Percentiles rank a stretch among this genome's conserved stretches.
phyloP scores from a whole-genome alignment of 805 yeast species.

The Nakazawaea wyomingensis region DNA sequence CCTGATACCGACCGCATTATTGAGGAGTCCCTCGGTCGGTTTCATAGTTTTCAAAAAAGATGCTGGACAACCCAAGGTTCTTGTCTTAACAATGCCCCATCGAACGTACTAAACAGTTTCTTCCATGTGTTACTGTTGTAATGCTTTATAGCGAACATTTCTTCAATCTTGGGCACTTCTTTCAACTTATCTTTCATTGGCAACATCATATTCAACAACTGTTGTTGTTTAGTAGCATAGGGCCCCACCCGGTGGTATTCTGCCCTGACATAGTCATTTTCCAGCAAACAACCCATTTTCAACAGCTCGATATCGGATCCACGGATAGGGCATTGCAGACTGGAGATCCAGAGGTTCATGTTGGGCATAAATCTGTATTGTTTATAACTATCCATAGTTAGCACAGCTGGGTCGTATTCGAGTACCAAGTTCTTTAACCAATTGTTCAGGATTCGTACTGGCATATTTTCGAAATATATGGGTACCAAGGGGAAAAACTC shows the following conservation, averaged over 20 bases:
- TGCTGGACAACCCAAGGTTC: conserved; percentile 10
- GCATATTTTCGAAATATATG: conserved; percentile 49
- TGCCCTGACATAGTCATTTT: not conserved
- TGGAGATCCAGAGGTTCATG: conserved; percentile 9
- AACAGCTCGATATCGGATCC: not conserved
- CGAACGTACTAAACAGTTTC: conserved; percentile 1
- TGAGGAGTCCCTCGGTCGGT: no score
- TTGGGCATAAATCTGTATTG: not conserved
- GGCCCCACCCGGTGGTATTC: conserved; percentile 5
- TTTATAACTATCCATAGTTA: not conserved
- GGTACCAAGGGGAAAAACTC: conserved; percentile 46
- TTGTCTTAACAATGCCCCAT: not conserved
- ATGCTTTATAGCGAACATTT: not conserved
- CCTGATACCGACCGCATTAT: not conserved
- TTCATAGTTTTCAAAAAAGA: not conserved
- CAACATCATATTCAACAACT: not conserved
- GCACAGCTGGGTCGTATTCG: conserved; percentile 7
- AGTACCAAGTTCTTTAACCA: conserved; percentile 15
- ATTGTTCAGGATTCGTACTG: conserved; percentile 46
- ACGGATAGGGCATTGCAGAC: not conserved
- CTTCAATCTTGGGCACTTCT: conserved; percentile 1
- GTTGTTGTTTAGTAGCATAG: not conserved
- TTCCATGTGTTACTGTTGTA: not conserved
- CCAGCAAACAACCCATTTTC: not conserved
- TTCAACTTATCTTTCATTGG: conserved; percentile 1